Conservation (phyloP, 2,329 filamentous ascomycete species). For the Ophiostoma populinum region DNA sequence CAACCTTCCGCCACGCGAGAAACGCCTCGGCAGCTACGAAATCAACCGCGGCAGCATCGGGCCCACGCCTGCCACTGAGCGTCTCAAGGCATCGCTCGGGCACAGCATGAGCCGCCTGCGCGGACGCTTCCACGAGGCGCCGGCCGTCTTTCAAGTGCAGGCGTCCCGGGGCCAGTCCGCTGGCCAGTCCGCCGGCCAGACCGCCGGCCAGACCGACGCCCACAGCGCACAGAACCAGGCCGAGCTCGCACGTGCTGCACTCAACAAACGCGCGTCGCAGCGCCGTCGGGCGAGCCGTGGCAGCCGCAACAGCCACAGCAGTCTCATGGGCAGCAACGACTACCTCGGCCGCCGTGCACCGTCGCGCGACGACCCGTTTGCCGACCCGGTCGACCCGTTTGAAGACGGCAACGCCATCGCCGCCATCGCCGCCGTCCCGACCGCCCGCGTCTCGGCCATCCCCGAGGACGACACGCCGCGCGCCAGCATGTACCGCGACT, state of each 20-base stretch:
- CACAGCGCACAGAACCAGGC: no score
- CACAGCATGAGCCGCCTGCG: no score
- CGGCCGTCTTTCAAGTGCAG: no score
- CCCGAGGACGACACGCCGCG: constrained; percentile 21
- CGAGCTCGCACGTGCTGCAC: constrained; percentile 22
- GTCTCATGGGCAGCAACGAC: constrained; percentile 5
- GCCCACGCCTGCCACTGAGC: constrained; percentile 27
- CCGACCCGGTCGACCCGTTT: constrained; percentile 33
- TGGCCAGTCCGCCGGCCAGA: no score
- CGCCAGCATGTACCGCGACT: constrained; percentile 32
- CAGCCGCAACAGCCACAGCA: constrained; percentile 4
- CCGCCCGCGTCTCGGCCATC: constrained; percentile 14
- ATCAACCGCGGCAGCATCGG: constrained; percentile 31
- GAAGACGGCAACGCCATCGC: constrained; percentile 29
- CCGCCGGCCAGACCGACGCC: no score
- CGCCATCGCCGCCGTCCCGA: constrained; percentile 16
- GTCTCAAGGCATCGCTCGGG: constrained; percentile 23
- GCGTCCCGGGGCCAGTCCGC: no score
- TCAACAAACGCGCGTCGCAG: constrained; percentile 18
- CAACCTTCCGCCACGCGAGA: no score
- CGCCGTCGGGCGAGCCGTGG: constrained; percentile 5
- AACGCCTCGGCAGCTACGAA: constrained; percentile 17
- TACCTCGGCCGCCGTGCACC: constrained; percentile 6
- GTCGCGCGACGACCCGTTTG: constrained; percentile 30
- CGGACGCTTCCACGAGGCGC: no score